Evolutionary conservation across 1,139 yeast species (phyloP).

Genomic region (Kodamaea ohmeri): DNA sequence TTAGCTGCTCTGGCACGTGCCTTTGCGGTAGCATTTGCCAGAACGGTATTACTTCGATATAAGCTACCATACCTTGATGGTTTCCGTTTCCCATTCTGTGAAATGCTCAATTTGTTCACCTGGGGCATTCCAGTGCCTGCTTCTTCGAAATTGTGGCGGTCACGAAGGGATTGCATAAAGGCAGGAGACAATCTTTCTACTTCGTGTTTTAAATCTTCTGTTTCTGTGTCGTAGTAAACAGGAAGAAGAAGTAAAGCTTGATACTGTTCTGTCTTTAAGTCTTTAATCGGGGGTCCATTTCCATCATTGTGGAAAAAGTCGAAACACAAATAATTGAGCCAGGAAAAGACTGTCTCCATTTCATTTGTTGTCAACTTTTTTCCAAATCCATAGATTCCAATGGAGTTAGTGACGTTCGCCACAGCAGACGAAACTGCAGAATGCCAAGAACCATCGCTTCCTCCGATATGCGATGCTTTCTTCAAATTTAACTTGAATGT

Average conservation of each 20-base stretch:
- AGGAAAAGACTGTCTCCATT: constrained; percentile 65
- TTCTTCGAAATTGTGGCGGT: constrained; percentile 36
- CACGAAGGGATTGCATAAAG: constrained; percentile 47
- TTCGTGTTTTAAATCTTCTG: constrained; percentile 51
- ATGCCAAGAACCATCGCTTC: constrained; percentile 37
- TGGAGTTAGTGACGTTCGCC: constrained; percentile 45
- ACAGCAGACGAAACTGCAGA: constrained; percentile 48
- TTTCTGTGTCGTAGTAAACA: constrained; percentile 61
- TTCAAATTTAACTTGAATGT: constrained; percentile 29
- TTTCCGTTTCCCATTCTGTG: constrained; percentile 18
- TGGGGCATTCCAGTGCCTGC: constrained; percentile 12
- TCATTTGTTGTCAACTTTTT: constrained; percentile 59
- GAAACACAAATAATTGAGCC: constrained; percentile 64
- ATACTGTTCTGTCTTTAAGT: constrained; percentile 60
- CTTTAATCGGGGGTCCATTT: constrained; percentile 72
- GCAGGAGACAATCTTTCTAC: constrained; percentile 58
- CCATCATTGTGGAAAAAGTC: constrained; percentile 83
- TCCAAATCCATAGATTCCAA: constrained; percentile 49
- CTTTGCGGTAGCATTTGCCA: constrained; percentile 69
- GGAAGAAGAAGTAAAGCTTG: constrained; percentile 66
- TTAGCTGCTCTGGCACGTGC: constrained; percentile 54
- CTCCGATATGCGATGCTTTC: constrained; percentile 6
- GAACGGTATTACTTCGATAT: constrained; percentile 63
- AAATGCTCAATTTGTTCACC: constrained; percentile 7
- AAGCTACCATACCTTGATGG: constrained; percentile 50